Evolutionary conservation across 2,329 filamentous ascomycete genomes (phyloP), one percentile per base, ranked within the genome.

Genomic region (Monosporascus sp.): DNA sequence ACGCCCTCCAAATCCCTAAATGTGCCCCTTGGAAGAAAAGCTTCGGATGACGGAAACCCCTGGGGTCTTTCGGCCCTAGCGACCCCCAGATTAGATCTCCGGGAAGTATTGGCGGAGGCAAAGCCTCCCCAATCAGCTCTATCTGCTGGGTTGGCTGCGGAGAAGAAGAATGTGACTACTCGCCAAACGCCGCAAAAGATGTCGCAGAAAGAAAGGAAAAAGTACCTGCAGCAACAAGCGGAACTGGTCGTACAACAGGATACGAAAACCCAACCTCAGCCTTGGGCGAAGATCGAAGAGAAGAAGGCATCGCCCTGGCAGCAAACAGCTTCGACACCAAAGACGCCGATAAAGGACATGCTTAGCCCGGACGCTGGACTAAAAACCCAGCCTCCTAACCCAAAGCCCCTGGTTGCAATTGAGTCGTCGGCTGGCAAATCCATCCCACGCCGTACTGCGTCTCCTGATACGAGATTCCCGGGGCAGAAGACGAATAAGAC

Each of bases 191-290:
- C 74, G 17, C 66, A 72, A 0, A 96, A 89, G 67, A 72, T 96
- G 60, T 96, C 92, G 0, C 94, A 97, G 62, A 96, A 94, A 65
- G 92, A 97, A 68, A 85, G 91, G 22, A 97, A 96, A 73, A 89
- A 83, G 65, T 83, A 91, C 59, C 83, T 90, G 62, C 87, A 90
- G 63, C 79, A 83, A 56, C 83, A 89, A 63, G 73, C 78, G 24
- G 72, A 74, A 37, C 72, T 78, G 54, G 71, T 69, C 35, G 69
- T 74, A 7, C 57, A 60, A 43, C 70, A 72, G 60, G 69, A 73
- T 49, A 56, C 68, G 6, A 58, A 68, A 47, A 56, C 58, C 24
- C 59, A 62, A 39, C 57, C 62, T 11, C 63, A 70, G 22, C 73
- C 78, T 2, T 79, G 79, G 75, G 75, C 77, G 51, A 72, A 72